A percentile compares a stretch with the other conserved stretches of the same genome.
Evolutionary conservation across 106 monocot species (phyloP).

Genomic region (Allium cepa): DNA sequence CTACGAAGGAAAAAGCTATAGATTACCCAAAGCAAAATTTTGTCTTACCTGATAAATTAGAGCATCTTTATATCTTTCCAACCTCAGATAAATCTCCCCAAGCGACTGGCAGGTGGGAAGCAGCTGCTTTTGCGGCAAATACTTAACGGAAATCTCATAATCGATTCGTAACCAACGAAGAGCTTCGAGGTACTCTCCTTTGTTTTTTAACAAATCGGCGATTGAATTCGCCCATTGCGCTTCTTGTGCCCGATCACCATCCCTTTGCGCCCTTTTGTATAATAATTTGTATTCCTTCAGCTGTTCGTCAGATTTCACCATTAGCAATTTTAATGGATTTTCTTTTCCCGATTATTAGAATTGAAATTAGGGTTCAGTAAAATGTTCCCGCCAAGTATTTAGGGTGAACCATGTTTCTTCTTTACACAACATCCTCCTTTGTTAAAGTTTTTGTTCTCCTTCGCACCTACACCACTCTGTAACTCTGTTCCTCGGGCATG

Average conservation of each 20-base stretch:
- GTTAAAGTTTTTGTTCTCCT: too few relatives aligned
- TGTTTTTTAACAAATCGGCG: conserved; percentile 66
- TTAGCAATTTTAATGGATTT: not conserved
- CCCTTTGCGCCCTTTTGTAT: conserved; percentile 45
- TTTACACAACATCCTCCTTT: too few relatives aligned
- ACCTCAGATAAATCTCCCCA: conserved; percentile 78
- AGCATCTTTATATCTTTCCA: conserved; percentile 57
- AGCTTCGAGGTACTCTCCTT: conserved; percentile 86
- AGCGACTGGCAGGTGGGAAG: conserved; percentile 95
- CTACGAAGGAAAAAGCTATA: not conserved
- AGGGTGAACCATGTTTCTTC: not conserved
- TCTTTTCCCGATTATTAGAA: not conserved
- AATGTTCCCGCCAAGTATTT: conserved; percentile 15
- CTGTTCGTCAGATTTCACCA: conserved; percentile 55
- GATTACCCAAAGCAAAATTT: not conserved
- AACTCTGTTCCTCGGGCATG: too few relatives aligned
- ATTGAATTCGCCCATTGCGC: conserved; percentile 86
- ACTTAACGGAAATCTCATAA: conserved; percentile 67
- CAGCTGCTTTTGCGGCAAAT: conserved; percentile 76
- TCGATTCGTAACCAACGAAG: conserved; percentile 83
- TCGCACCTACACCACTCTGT: too few relatives aligned
- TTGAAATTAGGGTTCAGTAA: not conserved
- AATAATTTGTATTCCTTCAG: conserved; percentile 56
- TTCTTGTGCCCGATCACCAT: conserved; percentile 76
- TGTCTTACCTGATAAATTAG: conserved; percentile 56